A percentile compares a stretch with the other conserved stretches of the same genome.
These are phyloP conservation scores for Orbilia oligospora DNA, from an alignment of 2,329 filamentous ascomycete species.

Conservation along the genomic window DNA sequence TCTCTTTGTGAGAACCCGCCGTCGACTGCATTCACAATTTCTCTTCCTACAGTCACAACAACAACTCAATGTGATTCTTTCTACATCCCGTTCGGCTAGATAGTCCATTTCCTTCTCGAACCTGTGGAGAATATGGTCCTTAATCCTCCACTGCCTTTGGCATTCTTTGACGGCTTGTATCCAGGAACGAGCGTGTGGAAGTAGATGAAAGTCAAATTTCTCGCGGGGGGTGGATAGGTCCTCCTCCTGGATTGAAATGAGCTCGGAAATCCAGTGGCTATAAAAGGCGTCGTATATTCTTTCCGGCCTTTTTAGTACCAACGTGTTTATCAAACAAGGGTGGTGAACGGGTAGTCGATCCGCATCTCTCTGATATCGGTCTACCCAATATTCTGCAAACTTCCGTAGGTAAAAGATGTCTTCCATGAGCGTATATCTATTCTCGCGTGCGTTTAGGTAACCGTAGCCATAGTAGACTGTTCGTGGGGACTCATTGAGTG, in stretches of 20 bases:
- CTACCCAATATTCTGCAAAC: not conserved
- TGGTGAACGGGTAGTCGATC: not conserved
- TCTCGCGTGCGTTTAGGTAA: not conserved
- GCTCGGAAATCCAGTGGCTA: constrained; percentile 4
- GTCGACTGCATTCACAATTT: not conserved
- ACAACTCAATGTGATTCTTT: not conserved
- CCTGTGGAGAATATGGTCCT: not conserved
- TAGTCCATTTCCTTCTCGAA: not conserved
- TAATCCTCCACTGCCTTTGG: not conserved
- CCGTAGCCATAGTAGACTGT: not conserved
- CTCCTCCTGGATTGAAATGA: not conserved
- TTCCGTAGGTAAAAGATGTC: not conserved
- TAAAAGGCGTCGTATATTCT: not conserved
- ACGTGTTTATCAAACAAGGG: not conserved
- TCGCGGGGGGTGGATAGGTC: not conserved
- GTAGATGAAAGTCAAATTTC: not conserved
- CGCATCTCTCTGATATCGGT: not conserved
- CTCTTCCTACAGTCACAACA: not conserved
- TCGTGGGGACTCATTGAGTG: not conserved
- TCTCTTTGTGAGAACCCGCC: not conserved
- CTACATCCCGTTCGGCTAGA: not conserved
- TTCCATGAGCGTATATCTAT: not conserved
- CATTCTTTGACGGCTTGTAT: not conserved
- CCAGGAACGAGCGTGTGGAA: not conserved
- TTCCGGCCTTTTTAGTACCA: not conserved